Evolutionary conservation across 345 rosid species (phyloP).

Genomic region (Barbarea vulgaris): DNA sequence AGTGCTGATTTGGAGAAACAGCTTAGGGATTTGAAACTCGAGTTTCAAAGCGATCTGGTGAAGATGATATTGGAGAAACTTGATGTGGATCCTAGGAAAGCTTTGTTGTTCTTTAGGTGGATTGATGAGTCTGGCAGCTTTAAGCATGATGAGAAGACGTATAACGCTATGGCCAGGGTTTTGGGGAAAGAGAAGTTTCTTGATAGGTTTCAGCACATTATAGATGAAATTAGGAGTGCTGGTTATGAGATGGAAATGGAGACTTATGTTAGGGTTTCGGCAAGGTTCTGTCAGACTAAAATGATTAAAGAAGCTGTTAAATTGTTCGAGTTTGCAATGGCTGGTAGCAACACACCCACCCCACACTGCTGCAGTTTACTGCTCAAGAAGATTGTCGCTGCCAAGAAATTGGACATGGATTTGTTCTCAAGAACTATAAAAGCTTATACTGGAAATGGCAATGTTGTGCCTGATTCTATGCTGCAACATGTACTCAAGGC

Average conservation of each 20-base stretch:
- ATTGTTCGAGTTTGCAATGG: slow-evolving; percentile 58
- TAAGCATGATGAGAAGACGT: slow-evolving; percentile 60
- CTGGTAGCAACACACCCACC: slow-evolving; percentile 65
- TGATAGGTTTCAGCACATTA: slow-evolving; percentile 75
- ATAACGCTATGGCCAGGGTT: slow-evolving; percentile 72
- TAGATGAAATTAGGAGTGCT: slow-evolving; percentile 57
- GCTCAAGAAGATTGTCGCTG: slow-evolving; percentile 65
- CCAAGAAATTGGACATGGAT: slow-evolving; percentile 58
- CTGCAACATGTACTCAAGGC: slow-evolving; percentile 66
- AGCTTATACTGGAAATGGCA: slow-evolving; percentile 56
- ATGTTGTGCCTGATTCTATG: slow-evolving; percentile 56
- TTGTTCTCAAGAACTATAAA: slow-evolving; percentile 68
- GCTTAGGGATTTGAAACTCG: slow-evolving; percentile 50
- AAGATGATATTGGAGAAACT: slow-evolving; percentile 64
- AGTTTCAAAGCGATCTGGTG: slow-evolving; percentile 54
- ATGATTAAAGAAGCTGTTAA: slow-evolving; percentile 35
- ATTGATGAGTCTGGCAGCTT: slow-evolving; percentile 56
- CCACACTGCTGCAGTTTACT: slow-evolving; percentile 36
- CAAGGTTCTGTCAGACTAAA: slow-evolving; percentile 39
- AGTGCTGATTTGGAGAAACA: slow-evolving; percentile 56
- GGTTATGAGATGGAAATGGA: slow-evolving; percentile 73
- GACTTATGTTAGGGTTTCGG: slow-evolving; percentile 55
- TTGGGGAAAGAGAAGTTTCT: slow-evolving; percentile 80
- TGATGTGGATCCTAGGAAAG: slow-evolving; percentile 66
- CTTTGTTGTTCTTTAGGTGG: slow-evolving; percentile 81